Conservation (phyloP, 768 basidiomycete genomes). For the Pleurotus giganteus region DNA sequence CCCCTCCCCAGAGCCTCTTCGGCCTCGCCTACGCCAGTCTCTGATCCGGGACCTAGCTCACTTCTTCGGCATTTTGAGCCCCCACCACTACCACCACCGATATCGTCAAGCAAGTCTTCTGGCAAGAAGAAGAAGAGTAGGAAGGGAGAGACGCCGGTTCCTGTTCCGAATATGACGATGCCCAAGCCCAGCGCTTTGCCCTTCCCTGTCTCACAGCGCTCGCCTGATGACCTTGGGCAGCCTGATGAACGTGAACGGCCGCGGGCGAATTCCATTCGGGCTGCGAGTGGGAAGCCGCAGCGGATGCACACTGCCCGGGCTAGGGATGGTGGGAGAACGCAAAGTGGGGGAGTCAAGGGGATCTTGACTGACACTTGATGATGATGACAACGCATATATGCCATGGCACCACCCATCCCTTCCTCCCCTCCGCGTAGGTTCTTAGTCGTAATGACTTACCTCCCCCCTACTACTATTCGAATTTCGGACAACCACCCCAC, state of each 20-base stretch:
- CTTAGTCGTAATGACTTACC: neutral
- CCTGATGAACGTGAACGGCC: slow-evolving; percentile 9
- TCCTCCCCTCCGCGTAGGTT: neutral
- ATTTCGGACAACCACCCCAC: neutral
- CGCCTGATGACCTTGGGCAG: slow-evolving; percentile 11
- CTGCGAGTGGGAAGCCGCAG: slow-evolving; percentile 19
- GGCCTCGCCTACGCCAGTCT: slow-evolving; percentile 1
- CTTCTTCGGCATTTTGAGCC: neutral
- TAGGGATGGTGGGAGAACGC: slow-evolving; percentile 78
- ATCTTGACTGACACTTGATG: slow-evolving; percentile 47
- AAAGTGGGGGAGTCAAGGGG: slow-evolving; percentile 84
- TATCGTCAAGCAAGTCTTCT: slow-evolving; percentile 15
- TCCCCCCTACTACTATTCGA: neutral
- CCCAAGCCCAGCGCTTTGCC: slow-evolving; percentile 40
- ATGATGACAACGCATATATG: neutral
- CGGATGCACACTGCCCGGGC: slow-evolving; percentile 75
- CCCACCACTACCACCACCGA: slow-evolving; percentile 25
- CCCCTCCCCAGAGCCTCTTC: slow-evolving; percentile 6
- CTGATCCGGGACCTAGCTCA: neutral
- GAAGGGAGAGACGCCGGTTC: slow-evolving; percentile 42
- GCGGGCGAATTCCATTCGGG: neutral
- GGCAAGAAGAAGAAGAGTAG: slow-evolving; percentile 30
- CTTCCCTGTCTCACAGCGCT: slow-evolving; percentile 53
- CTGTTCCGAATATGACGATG: slow-evolving; percentile 26
- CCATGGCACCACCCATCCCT: neutral